A percentile compares a stretch with the other conserved stretches of the same genome.
phyloP scores from a whole-genome alignment of 1,139 yeast genomes.

The Casaregolazyma suthepensis region DNA sequence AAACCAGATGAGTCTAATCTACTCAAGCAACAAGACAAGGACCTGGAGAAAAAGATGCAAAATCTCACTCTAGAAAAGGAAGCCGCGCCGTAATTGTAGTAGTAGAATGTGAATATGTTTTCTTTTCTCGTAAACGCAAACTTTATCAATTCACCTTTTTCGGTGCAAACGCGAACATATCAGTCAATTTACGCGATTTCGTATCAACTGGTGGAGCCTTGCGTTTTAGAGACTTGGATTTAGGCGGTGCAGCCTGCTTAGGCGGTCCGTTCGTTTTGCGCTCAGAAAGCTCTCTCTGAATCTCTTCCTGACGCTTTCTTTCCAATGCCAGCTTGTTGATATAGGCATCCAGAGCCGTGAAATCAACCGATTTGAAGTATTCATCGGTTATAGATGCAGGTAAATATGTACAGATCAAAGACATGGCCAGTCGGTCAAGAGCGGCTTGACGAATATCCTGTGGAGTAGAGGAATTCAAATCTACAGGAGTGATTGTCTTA shows the following conservation, averaged over 20 bases:
- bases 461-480: constrained; percentile 22
- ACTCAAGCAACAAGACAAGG: background rate
- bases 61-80: background rate
- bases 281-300: constrained; percentile 16
- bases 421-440: constrained; percentile 23
- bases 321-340: constrained; percentile 16
- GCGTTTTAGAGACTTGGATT: background rate
- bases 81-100: background rate
- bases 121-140: background rate
- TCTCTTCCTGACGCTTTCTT: constrained; percentile 15
- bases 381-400: constrained; percentile 17
- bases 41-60: background rate
- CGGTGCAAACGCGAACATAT: constrained; percentile 19
- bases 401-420: constrained; percentile 30
- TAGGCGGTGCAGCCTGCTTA: constrained; percentile 6
- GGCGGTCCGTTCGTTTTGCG: constrained; percentile 9
- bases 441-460: constrained; percentile 22
- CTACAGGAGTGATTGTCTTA: constrained; percentile 24
- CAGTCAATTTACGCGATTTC: constrained; percentile 21
- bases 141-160: background rate
- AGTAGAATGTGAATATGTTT: background rate
- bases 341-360: constrained; percentile 19
- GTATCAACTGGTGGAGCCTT: constrained; percentile 11
- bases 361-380: constrained; percentile 21
- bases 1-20: constrained; percentile 14